These are phyloP conservation scores for Citeromyces matritensis DNA, from an alignment of 805 yeast species.

Conservation along the genomic window DNA sequence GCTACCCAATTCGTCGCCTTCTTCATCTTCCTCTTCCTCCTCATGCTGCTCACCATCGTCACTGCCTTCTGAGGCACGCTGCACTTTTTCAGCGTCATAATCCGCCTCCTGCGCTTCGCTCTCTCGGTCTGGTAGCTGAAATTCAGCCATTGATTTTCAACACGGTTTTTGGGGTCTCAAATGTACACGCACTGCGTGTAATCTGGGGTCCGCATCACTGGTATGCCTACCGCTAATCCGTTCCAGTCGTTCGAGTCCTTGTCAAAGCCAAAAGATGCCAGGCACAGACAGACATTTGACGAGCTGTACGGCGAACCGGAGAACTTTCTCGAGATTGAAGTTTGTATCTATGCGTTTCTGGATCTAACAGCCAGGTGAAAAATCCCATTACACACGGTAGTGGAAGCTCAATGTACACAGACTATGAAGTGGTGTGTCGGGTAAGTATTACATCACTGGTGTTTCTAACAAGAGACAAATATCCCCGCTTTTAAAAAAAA, in stretches of 20 bases:
- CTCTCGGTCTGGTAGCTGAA: conserved; percentile 4
- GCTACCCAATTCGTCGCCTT: conserved; percentile 17
- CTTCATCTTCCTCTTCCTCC: conserved; percentile 15
- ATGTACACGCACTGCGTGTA: neutral
- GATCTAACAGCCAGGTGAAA: conserved; percentile 19
- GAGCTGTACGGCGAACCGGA: conserved; percentile 92
- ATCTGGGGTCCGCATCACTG: neutral
- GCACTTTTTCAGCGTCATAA: conserved; percentile 5
- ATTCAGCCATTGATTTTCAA: neutral
- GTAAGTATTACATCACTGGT: conserved; percentile 10
- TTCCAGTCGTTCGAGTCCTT: conserved; percentile 13
- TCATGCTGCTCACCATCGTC: conserved; percentile 8
- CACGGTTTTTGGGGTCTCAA: neutral
- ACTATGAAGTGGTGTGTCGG: conserved; percentile 78
- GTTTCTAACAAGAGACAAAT: conserved; percentile 34
- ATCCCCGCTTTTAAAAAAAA: conserved; percentile 71
- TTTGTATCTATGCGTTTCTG: no score
- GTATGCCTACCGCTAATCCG: conserved; percentile 11
- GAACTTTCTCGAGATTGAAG: conserved; percentile 85
- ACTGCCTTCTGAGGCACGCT: conserved; percentile 4
- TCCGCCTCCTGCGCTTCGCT: conserved; percentile 9
- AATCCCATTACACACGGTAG: conserved; percentile 67
- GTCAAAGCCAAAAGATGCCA: conserved; percentile 5
- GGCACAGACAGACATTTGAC: conserved; percentile 45
- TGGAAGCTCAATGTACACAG: conserved; percentile 65